Conservation (phyloP, 169 alveolate species). For the Plasmodium gonderi region DNA sequence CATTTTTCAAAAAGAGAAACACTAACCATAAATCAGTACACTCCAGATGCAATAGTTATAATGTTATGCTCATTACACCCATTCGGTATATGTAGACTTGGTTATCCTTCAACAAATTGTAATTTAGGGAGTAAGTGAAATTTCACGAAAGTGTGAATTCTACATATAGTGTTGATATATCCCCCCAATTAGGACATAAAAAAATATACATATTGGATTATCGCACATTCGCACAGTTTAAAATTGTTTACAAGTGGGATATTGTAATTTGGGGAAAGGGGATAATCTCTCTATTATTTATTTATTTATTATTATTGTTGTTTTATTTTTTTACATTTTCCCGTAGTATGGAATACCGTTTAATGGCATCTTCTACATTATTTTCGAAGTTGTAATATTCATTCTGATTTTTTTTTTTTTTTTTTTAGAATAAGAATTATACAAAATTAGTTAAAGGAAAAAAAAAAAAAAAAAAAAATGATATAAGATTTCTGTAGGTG, state of each 20-base stretch:
- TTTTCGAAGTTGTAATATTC: conserved; percentile 47
- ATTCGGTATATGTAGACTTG: no score
- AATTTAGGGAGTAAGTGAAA: no score
- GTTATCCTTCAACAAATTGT: no score
- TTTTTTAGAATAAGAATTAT: neutral
- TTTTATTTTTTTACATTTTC: conserved; percentile 30
- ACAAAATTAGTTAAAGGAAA: neutral
- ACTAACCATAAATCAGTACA: no score
- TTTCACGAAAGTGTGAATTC: neutral
- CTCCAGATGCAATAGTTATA: no score
- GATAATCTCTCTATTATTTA: neutral
- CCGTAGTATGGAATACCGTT: conserved; percentile 30
- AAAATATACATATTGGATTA: neutral
- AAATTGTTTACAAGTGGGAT: neutral
- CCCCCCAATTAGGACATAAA: neutral
- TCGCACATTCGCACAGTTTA: neutral
- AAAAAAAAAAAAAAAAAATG: neutral
- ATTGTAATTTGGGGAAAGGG: neutral
- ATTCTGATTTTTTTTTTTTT: conserved; percentile 16
- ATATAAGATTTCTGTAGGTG: neutral
- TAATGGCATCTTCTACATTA: conserved; percentile 24
- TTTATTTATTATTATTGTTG: neutral
- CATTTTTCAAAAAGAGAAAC: no score
- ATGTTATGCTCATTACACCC: no score
- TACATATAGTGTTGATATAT: neutral